phyloP scores from a whole-genome alignment of 805 yeast species.

The Wickerhamomyces bisporus region DNA sequence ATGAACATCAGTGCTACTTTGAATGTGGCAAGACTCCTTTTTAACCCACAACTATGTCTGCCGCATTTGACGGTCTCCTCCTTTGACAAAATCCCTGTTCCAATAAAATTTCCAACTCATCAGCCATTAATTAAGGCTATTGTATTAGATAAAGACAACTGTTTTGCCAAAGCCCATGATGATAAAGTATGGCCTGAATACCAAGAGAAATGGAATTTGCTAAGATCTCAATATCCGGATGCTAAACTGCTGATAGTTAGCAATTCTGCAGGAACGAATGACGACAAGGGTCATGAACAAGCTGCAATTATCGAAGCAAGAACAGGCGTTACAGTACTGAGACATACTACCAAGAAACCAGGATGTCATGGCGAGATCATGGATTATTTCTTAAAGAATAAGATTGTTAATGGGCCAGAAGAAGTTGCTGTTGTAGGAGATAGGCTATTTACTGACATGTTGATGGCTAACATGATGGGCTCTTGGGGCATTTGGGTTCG shows the following conservation, averaged over 20 bases:
- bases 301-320: slow-evolving; percentile 57
- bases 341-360: slow-evolving; percentile 76
- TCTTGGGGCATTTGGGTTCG: slow-evolving; percentile 78
- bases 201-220: slow-evolving; percentile 45
- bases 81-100: slow-evolving; percentile 57
- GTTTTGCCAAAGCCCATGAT: slow-evolving; percentile 82
- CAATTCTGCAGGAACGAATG: slow-evolving; percentile 89
- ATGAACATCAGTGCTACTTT: slow-evolving; percentile 76
- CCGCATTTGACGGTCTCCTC: slow-evolving; percentile 57
- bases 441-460: slow-evolving; percentile 81
- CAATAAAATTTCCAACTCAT: slow-evolving; percentile 34
- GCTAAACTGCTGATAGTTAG: slow-evolving; percentile 72
- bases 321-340: slow-evolving; percentile 64
- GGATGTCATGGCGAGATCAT: slow-evolving; percentile 71
- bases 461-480: slow-evolving; percentile 95
- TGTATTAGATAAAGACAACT: slow-evolving; percentile 91
- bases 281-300: slow-evolving; percentile 54
- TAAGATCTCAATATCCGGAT: slow-evolving; percentile 54
- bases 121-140: slow-evolving; percentile 55
- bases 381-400: slow-evolving; percentile 49
- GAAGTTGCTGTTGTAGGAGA: slow-evolving; percentile 90
- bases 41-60: slow-evolving; percentile 61
- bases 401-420: slow-evolving; percentile 36
- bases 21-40: slow-evolving; percentile 53
- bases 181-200: slow-evolving; percentile 79